Evolutionary conservation across 2,329 filamentous ascomycete species (phyloP).

Genomic region (Pseudocercospora fuligena): DNA sequence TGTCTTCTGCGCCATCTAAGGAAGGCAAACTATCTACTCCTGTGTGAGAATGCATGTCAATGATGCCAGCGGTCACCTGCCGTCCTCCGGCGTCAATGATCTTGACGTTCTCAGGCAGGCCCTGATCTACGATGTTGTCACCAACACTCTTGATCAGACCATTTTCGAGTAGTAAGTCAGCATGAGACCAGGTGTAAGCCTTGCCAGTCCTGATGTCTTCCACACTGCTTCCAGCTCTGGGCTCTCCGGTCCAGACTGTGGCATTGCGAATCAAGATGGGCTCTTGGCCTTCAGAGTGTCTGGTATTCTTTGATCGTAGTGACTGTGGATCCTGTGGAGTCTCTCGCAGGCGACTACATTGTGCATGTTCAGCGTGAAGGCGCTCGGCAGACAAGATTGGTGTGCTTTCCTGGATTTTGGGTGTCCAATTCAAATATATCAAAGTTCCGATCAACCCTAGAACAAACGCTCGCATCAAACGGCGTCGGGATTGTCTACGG

Average conservation of each 20-base stretch:
- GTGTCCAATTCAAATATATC: neutral
- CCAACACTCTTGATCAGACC: constrained; percentile 65
- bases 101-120: constrained; percentile 54
- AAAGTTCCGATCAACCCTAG: neutral
- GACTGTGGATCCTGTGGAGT: constrained; percentile 63
- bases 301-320: constrained; percentile 62
- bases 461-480: neutral
- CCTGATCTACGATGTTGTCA: constrained; percentile 47
- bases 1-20: constrained; percentile 61
- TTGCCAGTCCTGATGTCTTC: constrained; percentile 63
- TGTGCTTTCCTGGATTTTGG: neutral
- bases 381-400: constrained; percentile 55
- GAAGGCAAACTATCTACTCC: constrained; percentile 64
- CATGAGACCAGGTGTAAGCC: constrained; percentile 63
- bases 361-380: constrained; percentile 59
- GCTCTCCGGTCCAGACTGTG: constrained; percentile 69
- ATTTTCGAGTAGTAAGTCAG: constrained; percentile 65
- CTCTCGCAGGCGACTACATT: constrained; percentile 60
- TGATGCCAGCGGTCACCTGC: constrained; percentile 68
- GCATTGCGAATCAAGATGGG: constrained; percentile 70
- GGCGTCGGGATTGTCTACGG: neutral
- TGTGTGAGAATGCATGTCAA: constrained; percentile 74
- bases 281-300: constrained; percentile 63
- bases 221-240: constrained; percentile 55
- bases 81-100: constrained; percentile 65